phyloP scores from a whole-genome alignment of 345 rosid genomes.

The Eucalyptus erythrocorys region DNA sequence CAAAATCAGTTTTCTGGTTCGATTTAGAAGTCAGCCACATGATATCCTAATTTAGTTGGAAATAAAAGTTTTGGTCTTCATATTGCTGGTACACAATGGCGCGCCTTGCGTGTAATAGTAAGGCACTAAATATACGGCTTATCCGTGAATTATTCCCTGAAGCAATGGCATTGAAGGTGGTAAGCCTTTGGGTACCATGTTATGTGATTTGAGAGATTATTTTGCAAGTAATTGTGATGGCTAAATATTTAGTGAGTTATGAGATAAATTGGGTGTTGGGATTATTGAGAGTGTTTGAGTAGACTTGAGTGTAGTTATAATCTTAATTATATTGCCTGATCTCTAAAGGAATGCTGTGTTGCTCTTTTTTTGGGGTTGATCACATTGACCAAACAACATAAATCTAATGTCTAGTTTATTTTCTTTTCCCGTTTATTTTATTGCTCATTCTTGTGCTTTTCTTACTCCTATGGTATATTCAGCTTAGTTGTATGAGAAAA shows the following conservation, averaged over 20 bases:
- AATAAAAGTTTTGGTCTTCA: neutral
- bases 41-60: neutral
- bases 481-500: neutral
- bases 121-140: too few relatives aligned
- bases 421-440: neutral
- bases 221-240: neutral
- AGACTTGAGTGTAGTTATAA: neutral
- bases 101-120: neutral
- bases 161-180: neutral
- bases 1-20: neutral
- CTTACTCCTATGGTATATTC: neutral
- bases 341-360: accelerated
- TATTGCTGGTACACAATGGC: neutral
- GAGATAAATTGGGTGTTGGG: neutral
- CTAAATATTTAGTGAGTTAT: neutral
- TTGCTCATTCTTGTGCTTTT: neutral
- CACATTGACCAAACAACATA: too few relatives aligned
- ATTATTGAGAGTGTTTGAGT: too few relatives aligned
- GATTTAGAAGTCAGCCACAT: neutral
- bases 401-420: too few relatives aligned
- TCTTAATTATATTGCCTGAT: too few relatives aligned
- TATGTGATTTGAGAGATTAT: neutral
- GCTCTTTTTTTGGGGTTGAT: neutral
- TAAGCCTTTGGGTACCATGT: neutral
- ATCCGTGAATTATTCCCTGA: neutral